Base-by-base conservation (phyloP, 306 rosid species). In the Medicago lupulina region DNA sequence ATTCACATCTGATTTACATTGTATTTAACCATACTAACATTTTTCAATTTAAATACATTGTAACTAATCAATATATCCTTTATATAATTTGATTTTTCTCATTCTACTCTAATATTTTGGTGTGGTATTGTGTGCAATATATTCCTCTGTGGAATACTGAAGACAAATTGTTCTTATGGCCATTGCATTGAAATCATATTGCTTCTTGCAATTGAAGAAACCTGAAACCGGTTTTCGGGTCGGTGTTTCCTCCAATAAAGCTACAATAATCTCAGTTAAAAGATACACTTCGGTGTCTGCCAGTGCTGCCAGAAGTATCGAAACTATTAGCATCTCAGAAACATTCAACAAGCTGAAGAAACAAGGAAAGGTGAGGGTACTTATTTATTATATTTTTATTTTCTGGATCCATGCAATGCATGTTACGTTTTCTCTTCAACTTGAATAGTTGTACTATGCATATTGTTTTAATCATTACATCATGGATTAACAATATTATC, bases 291-390 rank as follows among this genome's bases (percentile, higher is more conserved):
- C 85, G 7, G 87, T 92, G 88, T 89, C 96, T 58, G 64, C 64
- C 23, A 58, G 4, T 34, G 85, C 96, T 73, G 79, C 82, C 77
- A 78, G 82, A 65, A 63, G 86, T 67, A 57, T 72, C 80, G 63
- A 84, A 54, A 16, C 89, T 31, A 83, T 86, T 28, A 90, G 97
- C 28, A 87, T 95, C 67, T 84, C 97, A 31, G 86, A 87, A 79
- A 95, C 97, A 7, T 95, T 95, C 85, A 73, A 47, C 57, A 90
- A 82, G 54, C 53, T 95, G 76, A 95, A 75, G 53, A 72, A 80
- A 61, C 80, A 88, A 47, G 93, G 96, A 67, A 90, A 89, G 86
- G 99, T 92, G 53, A 73, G 82, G 21, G 13, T 28, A 4, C 23
- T 54, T 54, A 17, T 54, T 38, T 71, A 11, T n/a, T 63, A 64